Percentiles rank a stretch among this genome's conserved stretches.
These are phyloP conservation scores for Maudiozyma pseudohumilis DNA, from an alignment of 805 yeast species.

Conservation along the genomic window DNA sequence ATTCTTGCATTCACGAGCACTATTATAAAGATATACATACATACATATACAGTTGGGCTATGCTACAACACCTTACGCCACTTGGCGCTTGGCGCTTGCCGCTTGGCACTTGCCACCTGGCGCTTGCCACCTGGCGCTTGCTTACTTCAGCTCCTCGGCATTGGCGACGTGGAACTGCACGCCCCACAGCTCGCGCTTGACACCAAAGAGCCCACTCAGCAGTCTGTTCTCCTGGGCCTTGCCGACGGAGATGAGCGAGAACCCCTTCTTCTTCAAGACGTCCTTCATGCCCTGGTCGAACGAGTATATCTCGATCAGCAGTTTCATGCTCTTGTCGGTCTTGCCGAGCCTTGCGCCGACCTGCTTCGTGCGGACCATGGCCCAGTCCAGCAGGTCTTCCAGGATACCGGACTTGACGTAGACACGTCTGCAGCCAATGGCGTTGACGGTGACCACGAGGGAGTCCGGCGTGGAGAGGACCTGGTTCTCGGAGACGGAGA, in stretches of 20 bases:
- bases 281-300: slow-evolving; percentile 37
- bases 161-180: slow-evolving; percentile 29
- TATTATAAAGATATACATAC: too few species aligned
- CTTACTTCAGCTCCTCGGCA: too few species aligned
- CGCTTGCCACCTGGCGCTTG: too few species aligned
- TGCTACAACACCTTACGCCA: too few species aligned
- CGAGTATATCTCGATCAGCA: slow-evolving; percentile 41
- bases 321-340: slow-evolving; percentile 27
- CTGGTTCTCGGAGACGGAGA: slow-evolving; percentile 37
- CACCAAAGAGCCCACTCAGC: slow-evolving; percentile 26
- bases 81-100: too few species aligned
- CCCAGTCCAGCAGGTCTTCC: slow-evolving; percentile 54
- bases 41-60: too few species aligned
- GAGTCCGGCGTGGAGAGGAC: slow-evolving; percentile 33
- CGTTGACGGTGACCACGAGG: slow-evolving; percentile 44
- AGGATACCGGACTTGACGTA: slow-evolving; percentile 56
- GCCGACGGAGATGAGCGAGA: slow-evolving; percentile 29
- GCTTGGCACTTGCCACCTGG: too few species aligned
- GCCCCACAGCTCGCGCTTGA: slow-evolving; percentile 27
- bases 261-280: slow-evolving; percentile 35
- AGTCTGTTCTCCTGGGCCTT: slow-evolving; percentile 22
- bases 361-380: slow-evolving; percentile 37
- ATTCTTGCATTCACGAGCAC: too few species aligned
- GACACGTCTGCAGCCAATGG: slow-evolving; percentile 57
- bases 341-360: slow-evolving; percentile 31